These are phyloP conservation scores for Salix arbutifolia DNA, from an alignment of 345 rosid species.

Conservation along the genomic window DNA sequence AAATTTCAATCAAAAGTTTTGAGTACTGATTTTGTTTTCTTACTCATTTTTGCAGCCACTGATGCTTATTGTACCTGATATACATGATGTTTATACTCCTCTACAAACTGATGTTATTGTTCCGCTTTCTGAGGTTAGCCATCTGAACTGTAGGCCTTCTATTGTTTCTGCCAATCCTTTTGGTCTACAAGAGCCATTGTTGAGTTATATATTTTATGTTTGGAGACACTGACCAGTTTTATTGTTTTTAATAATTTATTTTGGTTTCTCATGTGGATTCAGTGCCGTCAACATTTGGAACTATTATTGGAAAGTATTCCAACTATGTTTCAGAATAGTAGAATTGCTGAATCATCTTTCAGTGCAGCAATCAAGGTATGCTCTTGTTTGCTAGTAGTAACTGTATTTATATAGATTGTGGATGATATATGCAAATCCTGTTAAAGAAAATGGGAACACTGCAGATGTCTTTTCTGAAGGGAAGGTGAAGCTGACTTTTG, in stretches of 20 bases:
- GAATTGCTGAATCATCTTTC: conserved; percentile 91
- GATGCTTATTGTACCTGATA: conserved; percentile 97
- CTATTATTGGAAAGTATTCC: conserved; percentile 93
- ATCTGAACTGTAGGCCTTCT: neutral
- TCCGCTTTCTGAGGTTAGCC: conserved; percentile 80
- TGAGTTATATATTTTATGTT: neutral
- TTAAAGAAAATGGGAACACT: neutral
- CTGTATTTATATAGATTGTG: neutral
- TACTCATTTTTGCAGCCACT: conserved; percentile 59
- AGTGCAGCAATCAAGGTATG: conserved; percentile 95
- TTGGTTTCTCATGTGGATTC: conserved; percentile 20
- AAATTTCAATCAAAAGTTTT: neutral
- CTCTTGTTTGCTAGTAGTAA: neutral
- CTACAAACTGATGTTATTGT: conserved; percentile 86
- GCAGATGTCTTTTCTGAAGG: neutral
- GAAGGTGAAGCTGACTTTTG: neutral
- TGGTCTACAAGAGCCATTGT: neutral
- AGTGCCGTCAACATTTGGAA: conserved; percentile 97
- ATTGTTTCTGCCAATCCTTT: neutral
- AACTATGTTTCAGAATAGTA: conserved; percentile 78
- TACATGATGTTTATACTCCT: conserved; percentile 97
- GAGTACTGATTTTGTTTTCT: conserved; percentile 2
- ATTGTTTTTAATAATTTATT: neutral
- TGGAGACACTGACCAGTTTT: neutral
- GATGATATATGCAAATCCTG: neutral